These are phyloP conservation scores for Cordyceps tenuipes DNA, from an alignment of 2,329 filamentous ascomycete genomes.

Conservation along the genomic window DNA sequence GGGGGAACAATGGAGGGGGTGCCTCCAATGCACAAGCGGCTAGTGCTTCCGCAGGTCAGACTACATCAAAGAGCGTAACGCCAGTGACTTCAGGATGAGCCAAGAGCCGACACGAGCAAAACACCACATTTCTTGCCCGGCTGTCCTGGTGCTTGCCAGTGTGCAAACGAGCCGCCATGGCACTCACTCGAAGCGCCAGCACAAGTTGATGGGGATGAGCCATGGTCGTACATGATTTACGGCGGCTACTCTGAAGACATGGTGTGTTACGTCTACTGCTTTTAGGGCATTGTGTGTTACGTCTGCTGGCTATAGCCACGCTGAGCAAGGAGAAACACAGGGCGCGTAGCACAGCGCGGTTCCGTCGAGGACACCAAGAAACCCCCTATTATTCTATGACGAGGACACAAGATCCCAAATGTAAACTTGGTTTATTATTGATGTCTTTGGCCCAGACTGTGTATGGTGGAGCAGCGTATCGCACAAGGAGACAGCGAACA, in stretches of 20 bases:
- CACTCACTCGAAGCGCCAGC: neutral
- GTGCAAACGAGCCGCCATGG: neutral
- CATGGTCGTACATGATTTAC: neutral
- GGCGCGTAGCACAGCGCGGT: neutral
- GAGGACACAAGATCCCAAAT: neutral
- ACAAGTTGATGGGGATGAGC: neutral
- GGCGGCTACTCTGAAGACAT: too few species aligned
- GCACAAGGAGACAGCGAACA: neutral
- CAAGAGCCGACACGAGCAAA: neutral
- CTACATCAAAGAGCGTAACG: neutral
- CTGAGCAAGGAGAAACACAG: neutral
- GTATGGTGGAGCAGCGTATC: neutral
- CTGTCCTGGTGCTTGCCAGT: neutral
- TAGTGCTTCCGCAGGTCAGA: neutral
- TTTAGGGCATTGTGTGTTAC: neutral
- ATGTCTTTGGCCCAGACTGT: neutral
- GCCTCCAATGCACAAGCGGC: constrained; percentile 9
- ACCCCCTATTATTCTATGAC: too few species aligned
- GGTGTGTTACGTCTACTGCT: neutral
- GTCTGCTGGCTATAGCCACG: neutral
- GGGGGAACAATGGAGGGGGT: constrained; percentile 15
- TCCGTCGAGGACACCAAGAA: neutral
- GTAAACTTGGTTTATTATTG: neutral
- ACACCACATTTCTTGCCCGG: neutral
- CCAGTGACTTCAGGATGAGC: constrained; percentile 12